Evolutionary conservation across 2,329 filamentous ascomycete species (phyloP).

Genomic region (Venturia oleaginea): DNA sequence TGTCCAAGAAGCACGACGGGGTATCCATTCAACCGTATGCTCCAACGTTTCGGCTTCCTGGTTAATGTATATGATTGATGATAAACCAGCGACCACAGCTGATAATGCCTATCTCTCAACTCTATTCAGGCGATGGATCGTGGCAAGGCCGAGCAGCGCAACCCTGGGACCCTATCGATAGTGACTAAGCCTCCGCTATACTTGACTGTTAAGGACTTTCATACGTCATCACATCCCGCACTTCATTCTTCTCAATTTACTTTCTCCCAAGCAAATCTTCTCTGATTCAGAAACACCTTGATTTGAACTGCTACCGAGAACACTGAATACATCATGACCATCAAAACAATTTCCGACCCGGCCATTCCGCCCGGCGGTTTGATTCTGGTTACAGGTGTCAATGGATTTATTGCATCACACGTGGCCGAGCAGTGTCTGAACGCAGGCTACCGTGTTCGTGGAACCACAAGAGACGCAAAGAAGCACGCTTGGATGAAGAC

Average conservation of each 20-base stretch:
- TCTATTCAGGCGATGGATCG: neutral
- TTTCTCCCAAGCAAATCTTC: no score
- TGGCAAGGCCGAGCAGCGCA: no score
- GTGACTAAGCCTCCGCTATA: neutral
- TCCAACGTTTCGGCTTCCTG: no score
- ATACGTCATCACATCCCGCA: neutral
- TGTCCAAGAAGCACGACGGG: no score
- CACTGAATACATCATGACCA: neutral
- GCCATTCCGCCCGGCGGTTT: constrained; percentile 9
- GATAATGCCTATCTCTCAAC: neutral
- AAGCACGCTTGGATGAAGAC: constrained; percentile 21
- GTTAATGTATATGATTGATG: no score
- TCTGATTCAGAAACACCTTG: no score
- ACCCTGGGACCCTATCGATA: neutral
- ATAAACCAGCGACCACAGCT: no score
- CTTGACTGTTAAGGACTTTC: no score
- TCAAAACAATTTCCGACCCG: neutral
- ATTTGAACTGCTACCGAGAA: no score
- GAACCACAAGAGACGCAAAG: constrained; percentile 5
- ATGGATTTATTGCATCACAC: constrained; percentile 11
- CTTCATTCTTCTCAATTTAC: no score
- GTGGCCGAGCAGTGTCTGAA: constrained; percentile 9
- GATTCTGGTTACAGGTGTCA: constrained; percentile 13
- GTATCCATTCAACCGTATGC: no score
- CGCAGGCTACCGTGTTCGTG: constrained; percentile 11